Evolutionary conservation across 1,284 basidiomycete species (phyloP), one percentile per base, ranked within the genome.

Genomic region (Leccinum fuscescens): DNA sequence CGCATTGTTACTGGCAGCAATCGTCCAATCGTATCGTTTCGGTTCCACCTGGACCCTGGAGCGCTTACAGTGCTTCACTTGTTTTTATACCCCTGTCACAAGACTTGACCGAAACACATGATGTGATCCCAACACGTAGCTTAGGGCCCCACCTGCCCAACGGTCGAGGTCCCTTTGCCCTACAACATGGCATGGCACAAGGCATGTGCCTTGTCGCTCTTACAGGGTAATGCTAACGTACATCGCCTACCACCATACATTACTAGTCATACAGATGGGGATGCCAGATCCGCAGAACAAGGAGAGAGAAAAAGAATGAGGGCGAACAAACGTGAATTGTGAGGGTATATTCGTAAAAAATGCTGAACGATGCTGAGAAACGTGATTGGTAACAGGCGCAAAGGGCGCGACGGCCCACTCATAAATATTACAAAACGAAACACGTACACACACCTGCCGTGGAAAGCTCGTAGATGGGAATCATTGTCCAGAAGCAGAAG

Each of bases 271-370:
- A 71, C 72, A 69, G 55, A 33, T 12, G 31, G 17, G 67, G 70
- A 74, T 74, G 11, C 69, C 69, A 54, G 69, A 71, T 71, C 72
- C 72, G 17, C 50, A 37, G 55, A 44, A 39, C 42, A 44, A 44
- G 5, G 39, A 44, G 42, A 54, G 35, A 27, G 15, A 20, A 15
- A 31, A 50, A 17, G 48, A 50, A 11, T 17, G 48, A 57, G 12
- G 49, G 37, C 14, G 44, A 57, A 37, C 42, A 37, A 49, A 22
- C 39, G 59, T 62, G 59, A 59, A 50, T 59, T 72, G 56, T 54
- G 49, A 50, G 65, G 64, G 67, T 70, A 72, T 66, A 62, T 58
- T 39, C 48, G 55, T 48, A 53, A 15, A 15, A 31, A 59, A 54
- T 66, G 66, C 53, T 58, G 50, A 67, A 63, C 53, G 60, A 69